phyloP scores from a whole-genome alignment of 768 basidiomycete genomes.

The Suillus luteus region DNA sequence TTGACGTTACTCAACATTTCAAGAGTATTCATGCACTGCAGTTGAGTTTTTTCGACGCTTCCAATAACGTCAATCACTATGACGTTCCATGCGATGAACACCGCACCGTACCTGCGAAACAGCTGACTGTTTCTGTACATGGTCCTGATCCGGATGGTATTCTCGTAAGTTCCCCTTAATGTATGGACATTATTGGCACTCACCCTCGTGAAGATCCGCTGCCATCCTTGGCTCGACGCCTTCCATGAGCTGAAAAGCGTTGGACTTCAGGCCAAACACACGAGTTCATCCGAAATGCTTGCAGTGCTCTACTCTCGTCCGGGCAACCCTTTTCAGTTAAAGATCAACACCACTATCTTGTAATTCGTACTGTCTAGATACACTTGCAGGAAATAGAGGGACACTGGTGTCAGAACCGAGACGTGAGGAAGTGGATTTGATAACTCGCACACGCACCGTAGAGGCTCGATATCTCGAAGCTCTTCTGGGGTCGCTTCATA shows the following conservation, averaged over 20 bases:
- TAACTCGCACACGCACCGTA: constrained; percentile 41
- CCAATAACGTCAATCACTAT: background rate
- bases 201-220: background rate
- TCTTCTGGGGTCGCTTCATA: constrained; percentile 55
- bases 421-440: no score
- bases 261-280: background rate
- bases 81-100: background rate
- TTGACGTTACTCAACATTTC: background rate
- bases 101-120: background rate
- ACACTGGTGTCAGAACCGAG: no score
- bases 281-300: background rate
- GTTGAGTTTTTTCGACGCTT: background rate
- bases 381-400: no score
- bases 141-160: background rate
- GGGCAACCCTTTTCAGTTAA: background rate
- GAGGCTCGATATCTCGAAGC: constrained; percentile 46
- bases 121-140: background rate
- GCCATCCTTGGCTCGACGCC: background rate
- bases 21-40: background rate
- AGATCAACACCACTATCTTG: background rate
- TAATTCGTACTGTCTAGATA: no score
- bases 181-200: background rate
- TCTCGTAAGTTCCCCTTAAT: background rate
- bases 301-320: background rate
- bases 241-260: background rate